These are phyloP conservation scores for Cystofilobasidium ferigula DNA, from an alignment of 768 basidiomycete species.

Conservation along the genomic window DNA sequence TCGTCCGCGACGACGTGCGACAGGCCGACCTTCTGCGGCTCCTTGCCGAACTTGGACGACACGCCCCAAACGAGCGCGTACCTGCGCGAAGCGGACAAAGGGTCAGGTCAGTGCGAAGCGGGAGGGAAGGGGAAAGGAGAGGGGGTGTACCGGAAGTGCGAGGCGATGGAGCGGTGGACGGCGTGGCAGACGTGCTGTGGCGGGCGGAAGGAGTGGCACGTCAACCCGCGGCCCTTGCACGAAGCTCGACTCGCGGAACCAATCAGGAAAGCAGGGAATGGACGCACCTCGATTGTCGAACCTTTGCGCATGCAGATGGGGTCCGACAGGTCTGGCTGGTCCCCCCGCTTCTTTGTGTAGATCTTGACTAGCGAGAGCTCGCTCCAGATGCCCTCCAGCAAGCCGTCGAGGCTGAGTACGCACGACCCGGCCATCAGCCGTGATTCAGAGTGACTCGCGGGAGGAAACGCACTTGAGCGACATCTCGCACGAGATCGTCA, in stretches of 20 bases:
- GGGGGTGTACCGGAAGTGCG: conserved; percentile 51
- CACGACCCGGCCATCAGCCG: not conserved
- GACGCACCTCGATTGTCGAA: conserved; percentile 72
- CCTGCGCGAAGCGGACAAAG: not conserved
- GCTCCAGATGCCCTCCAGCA: conserved; percentile 43
- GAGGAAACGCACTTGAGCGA: conserved; percentile 59
- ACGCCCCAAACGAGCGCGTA: conserved; percentile 78
- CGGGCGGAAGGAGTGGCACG: conserved; percentile 31
- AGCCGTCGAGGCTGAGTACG: conserved; percentile 38
- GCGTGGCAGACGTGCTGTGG: conserved; percentile 70
- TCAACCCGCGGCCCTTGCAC: not conserved
- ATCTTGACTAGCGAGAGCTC: conserved; percentile 57
- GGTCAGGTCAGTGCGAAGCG: no score
- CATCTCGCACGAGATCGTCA: conserved; percentile 96
- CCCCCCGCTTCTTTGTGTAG: conserved; percentile 96
- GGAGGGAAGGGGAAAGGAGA: no score
- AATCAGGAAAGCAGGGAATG: not conserved
- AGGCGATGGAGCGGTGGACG: conserved; percentile 75
- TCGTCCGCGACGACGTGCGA: conserved; percentile 66
- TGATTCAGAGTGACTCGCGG: not conserved
- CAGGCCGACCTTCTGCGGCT: conserved; percentile 53
- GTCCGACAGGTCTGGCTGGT: conserved; percentile 77
- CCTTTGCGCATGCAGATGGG: conserved; percentile 76
- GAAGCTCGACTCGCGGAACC: not conserved
- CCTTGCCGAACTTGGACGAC: conserved; percentile 31